phyloP scores from a whole-genome alignment of 2,329 filamentous ascomycete genomes.

The Penicillium sp. region DNA sequence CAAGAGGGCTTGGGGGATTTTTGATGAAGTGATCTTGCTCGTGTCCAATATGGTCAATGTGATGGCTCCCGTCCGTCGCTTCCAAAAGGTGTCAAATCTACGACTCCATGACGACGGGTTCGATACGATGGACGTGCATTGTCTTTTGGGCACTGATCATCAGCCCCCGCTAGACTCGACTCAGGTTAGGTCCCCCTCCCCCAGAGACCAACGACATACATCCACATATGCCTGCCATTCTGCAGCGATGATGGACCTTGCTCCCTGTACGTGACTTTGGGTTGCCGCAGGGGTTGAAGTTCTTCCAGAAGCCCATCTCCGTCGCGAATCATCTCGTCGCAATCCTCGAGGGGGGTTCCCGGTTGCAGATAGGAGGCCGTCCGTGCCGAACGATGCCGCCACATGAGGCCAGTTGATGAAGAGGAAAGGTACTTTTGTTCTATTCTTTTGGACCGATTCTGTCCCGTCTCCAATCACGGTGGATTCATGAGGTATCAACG shows the following conservation, averaged over 20 bases:
- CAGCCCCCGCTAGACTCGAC: background rate
- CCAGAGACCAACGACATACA: slow-evolving; percentile 8
- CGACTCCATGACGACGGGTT: too few species aligned
- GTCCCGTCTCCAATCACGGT: too few species aligned
- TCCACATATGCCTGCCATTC: slow-evolving; percentile 5
- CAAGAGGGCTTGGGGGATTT: too few species aligned
- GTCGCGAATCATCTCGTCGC: background rate
- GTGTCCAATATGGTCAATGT: too few species aligned
- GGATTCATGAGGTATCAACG: slow-evolving; percentile 10
- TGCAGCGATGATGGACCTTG: slow-evolving; percentile 5
- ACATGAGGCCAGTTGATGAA: background rate
- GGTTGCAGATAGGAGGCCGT: background rate
- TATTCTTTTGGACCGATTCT: background rate
- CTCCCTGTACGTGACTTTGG: slow-evolving; percentile 2
- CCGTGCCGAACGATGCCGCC: background rate
- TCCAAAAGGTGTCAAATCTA: too few species aligned
- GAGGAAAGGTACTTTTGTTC: background rate
- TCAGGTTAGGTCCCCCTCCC: background rate
- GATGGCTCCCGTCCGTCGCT: too few species aligned
- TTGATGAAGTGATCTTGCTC: too few species aligned
- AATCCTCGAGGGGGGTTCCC: too few species aligned
- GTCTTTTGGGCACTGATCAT: slow-evolving; percentile 1
- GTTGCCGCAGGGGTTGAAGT: slow-evolving; percentile 6
- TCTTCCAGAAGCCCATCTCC: slow-evolving; percentile 19
- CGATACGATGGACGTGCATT: too few species aligned